Base-by-base conservation (phyloP, 176 grass and related monocot species). In the Tuctoria greenei region DNA sequence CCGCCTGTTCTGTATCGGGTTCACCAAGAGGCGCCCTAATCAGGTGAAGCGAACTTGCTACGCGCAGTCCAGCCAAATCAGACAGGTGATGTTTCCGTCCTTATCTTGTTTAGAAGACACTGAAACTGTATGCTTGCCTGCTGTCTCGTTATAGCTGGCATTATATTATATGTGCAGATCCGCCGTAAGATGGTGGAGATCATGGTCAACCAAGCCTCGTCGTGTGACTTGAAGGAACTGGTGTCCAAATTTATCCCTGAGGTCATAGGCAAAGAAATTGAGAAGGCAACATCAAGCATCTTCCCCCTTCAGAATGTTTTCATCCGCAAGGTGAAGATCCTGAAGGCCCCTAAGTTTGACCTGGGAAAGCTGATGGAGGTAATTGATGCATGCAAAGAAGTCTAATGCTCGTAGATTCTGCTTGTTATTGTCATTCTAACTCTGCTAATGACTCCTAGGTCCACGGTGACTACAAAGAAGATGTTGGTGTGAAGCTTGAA, bases 11-110 rank as follows among this genome's bases (percentile, higher is more conserved):
- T 92, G 91, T 77, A 98, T 98, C 15, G 91, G 83, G 40, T 98
- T 98, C 78, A 98, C 95, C 3, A 94, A 90, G 72, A 90, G 95
- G 58, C 69, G 95, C 2, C 78, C 84, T 0, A 98, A 98, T 64
- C 95, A 98, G 55, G 95, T 98, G 3, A 98, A 98, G 87, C 81
- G 95, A 12, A 98, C 95, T 15, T 98, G 95, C 73, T 98, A 98
- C 1, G 95, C 95, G 0, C 95, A 98, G 70, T 84, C 82, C 23
- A 94, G 91, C 28, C 95, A 98, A 69, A 94, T 98, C 74, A 70
- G 91, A 45, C 95, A 98, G 89, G 95, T 94, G 76, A 69, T 6
- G 0, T 50, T 18, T 39, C 13, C 36, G 24, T 62, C 8, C 41
- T 6, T 51, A 0, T 12, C 6, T 16, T 77, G 21, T 8, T 12